A percentile compares a stretch with the other conserved stretches of the same genome.
Evolutionary conservation across 2,329 filamentous ascomycete species (phyloP).

Genomic region (Hypoxylon sp.): DNA sequence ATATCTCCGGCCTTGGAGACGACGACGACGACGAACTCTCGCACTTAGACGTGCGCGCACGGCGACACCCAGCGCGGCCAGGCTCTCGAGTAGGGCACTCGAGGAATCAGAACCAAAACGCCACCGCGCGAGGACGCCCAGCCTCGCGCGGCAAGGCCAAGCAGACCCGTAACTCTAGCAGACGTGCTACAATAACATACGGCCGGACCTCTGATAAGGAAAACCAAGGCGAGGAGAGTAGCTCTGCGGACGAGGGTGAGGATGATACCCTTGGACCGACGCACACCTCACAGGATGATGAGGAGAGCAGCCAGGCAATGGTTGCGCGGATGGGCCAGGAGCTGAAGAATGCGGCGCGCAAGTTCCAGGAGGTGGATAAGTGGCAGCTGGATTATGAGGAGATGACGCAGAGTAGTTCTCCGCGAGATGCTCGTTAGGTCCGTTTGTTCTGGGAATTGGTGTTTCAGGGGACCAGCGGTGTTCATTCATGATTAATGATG

Average conservation of each 20-base stretch:
- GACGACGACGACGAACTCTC: constrained; percentile 72
- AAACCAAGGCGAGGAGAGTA: constrained; percentile 53
- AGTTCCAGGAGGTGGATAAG: constrained; percentile 77
- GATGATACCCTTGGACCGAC: constrained; percentile 56
- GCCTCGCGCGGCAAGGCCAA: constrained; percentile 30
- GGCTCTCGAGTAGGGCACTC: constrained; percentile 49
- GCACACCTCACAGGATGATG: constrained; percentile 50
- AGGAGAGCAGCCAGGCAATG: constrained; percentile 55
- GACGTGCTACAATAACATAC: constrained; percentile 61
- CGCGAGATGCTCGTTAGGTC: constrained; percentile 62
- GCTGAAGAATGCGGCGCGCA: constrained; percentile 70
- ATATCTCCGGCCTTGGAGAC: constrained; percentile 62
- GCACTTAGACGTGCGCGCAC: constrained; percentile 57
- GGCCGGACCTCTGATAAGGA: constrained; percentile 70
- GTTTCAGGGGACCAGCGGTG: neutral
- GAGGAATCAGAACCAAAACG: constrained; percentile 48
- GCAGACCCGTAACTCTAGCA: constrained; percentile 28
- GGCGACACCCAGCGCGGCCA: constrained; percentile 51
- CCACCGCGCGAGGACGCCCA: constrained; percentile 6
- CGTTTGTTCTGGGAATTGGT: neutral
- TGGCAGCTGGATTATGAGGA: constrained; percentile 78
- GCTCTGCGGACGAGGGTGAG: constrained; percentile 55
- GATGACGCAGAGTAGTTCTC: constrained; percentile 68
- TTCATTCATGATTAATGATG: constrained; percentile 31
- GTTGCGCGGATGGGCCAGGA: constrained; percentile 62